Percentiles rank a stretch among this genome's conserved stretches.
Conservation (phyloP, 345 rosid genomes). For the Erysimum cheiranthoides region DNA sequence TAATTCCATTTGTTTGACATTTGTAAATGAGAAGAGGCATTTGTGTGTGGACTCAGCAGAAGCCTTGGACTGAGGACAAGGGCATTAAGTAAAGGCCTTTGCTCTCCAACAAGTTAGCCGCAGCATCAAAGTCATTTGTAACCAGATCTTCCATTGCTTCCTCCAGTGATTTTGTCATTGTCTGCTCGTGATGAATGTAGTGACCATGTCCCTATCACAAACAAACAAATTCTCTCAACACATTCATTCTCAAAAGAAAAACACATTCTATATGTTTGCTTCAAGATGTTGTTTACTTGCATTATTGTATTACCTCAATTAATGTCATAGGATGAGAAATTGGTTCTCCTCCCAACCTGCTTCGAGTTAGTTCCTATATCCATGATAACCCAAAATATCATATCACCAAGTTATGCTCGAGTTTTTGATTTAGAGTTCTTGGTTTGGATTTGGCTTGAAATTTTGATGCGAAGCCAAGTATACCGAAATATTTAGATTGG, state of each 20-base stretch:
- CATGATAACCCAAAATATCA: slow-evolving; percentile 9
- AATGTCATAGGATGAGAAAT: slow-evolving; percentile 49
- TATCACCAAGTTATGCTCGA: not conserved
- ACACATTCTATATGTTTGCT: not conserved
- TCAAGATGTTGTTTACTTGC: not conserved
- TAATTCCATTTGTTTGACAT: slow-evolving; percentile 6
- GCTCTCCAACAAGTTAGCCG: slow-evolving; percentile 56
- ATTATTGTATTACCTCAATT: slow-evolving; percentile 49
- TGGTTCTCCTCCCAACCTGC: slow-evolving; percentile 57
- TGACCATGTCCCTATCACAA: slow-evolving; percentile 61
- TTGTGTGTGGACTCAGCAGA: slow-evolving; percentile 47
- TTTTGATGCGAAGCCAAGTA: not conserved
- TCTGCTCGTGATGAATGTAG: slow-evolving; percentile 52
- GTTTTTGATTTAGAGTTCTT: slow-evolving; percentile 1
- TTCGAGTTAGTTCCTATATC: slow-evolving; percentile 62
- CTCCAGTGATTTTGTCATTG: slow-evolving; percentile 55
- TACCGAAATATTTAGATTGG: not conserved
- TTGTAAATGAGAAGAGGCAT: slow-evolving; percentile 16
- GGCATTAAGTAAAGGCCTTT: slow-evolving; percentile 62
- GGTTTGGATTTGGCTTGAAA: not conserved
- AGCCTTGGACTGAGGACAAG: slow-evolving; percentile 45
- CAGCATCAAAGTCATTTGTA: slow-evolving; percentile 54
- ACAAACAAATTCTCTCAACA: slow-evolving; percentile 7
- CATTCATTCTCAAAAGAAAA: not conserved
- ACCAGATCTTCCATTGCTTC: slow-evolving; percentile 55